Percentiles rank a stretch among this genome's conserved stretches.
These are phyloP conservation scores for Pelomyxa schiedti DNA, from an alignment of 78 protist species.

Conservation along the genomic window DNA sequence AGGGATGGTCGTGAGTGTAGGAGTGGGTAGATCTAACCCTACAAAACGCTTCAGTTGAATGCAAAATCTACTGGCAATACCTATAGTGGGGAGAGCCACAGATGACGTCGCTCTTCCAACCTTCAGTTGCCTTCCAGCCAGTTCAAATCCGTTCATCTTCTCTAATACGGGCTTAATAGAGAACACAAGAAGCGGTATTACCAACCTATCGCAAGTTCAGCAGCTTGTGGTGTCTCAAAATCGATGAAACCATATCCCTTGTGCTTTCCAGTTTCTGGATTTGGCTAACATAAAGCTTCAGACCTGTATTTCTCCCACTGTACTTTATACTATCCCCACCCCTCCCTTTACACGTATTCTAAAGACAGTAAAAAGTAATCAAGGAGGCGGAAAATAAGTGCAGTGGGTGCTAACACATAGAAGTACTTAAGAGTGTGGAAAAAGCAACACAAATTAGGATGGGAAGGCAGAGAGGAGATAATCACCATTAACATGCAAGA, in stretches of 20 bases:
- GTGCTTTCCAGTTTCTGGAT: slow-evolving; percentile 4
- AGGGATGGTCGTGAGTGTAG: neutral
- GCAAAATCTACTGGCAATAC: neutral
- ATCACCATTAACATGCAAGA: neutral
- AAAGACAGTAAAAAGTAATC: too few relatives aligned
- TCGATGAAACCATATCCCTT: slow-evolving; percentile 2
- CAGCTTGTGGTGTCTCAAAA: neutral
- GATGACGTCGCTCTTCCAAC: neutral
- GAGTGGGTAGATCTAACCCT: neutral
- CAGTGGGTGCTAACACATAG: too few relatives aligned
- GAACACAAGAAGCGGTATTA: too few relatives aligned
- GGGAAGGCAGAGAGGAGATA: too few relatives aligned
- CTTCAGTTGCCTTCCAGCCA: neutral
- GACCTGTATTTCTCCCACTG: neutral
- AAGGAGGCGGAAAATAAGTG: too few relatives aligned
- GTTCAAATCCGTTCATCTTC: neutral
- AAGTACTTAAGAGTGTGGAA: too few relatives aligned
- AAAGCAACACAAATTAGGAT: too few relatives aligned
- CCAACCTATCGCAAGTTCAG: neutral
- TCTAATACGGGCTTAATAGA: too few relatives aligned
- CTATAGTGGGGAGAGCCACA: neutral
- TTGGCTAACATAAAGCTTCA: neutral
- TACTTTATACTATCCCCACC: neutral
- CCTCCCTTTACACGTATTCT: neutral
- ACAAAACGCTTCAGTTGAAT: neutral